Evolutionary conservation across 73 alveolate species (phyloP), one percentile per base, ranked within the genome.

Genomic region (Breviolum minutum): DNA sequence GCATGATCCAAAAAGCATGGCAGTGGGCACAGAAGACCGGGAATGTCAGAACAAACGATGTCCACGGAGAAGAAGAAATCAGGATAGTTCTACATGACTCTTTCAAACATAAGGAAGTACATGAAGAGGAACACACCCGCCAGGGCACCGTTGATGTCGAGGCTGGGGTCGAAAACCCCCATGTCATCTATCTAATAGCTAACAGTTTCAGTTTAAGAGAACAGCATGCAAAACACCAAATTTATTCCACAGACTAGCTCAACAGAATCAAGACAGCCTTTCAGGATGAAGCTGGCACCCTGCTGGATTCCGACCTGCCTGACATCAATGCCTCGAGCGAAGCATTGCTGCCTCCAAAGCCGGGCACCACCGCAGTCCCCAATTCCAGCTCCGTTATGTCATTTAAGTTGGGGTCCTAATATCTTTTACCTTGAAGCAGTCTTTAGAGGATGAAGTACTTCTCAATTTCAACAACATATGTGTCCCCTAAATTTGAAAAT

Each of bases 51-150:
- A 60, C 24, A 1, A 54, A 83, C 14, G 24, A 16, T 10, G 24
- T 83, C 26, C 92, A 83, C 24, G 92, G 92, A 0, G 92, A 83
- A 83, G 92, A 83, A 24, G 92, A 83, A 61, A 20, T 83, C 6
- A 20, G 60, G 7, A 60, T 83, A 40, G 60, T 83, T 14, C 22
- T 62, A 9, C 6, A 5, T 11, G 92, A 83, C 61, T 60, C 74
- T n/a, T 83, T 54, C 7, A 20, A 8, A 12, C 48, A 19, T n/a
- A 54, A 19, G 11, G 73, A 62, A 54, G 24, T 20, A 6, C 74
- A 61, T 24, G 61, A 60, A 19, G 92, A 83, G 74, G 61, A 83
- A 61, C 19, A 22, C 24, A 61, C 11, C 32, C 73, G 60, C 10
- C 26, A 54, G 7, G 92, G 92, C 14, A 8, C 16, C 92, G 8